Evolutionary conservation across 202 grass and related monocot species (phyloP).

Genomic region (Panicum virgatum): DNA sequence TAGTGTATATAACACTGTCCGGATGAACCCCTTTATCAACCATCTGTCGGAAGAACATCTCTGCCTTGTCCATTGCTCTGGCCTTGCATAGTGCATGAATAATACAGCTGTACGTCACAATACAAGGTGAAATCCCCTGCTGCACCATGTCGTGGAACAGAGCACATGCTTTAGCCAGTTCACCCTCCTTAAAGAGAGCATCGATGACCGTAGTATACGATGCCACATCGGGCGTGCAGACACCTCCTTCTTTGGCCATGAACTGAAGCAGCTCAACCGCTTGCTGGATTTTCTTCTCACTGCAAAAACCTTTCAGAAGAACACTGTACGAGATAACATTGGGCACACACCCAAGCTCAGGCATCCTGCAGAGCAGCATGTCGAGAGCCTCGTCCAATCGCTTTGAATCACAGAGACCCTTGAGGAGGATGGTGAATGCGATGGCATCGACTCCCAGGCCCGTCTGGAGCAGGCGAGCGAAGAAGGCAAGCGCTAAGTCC

Average conservation of each 20-base stretch:
- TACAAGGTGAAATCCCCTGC: background rate
- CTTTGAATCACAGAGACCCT: background rate
- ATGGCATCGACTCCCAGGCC: background rate
- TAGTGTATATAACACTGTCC: background rate
- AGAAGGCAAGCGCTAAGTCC: background rate
- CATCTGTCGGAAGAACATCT: background rate
- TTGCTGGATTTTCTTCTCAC: background rate
- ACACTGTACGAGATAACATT: background rate
- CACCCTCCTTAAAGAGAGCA: background rate
- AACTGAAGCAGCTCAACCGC: background rate
- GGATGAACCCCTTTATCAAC: background rate
- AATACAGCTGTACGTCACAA: background rate
- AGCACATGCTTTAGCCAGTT: background rate
- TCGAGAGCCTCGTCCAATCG: background rate
- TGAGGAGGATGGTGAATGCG: background rate
- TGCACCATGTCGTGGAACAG: background rate
- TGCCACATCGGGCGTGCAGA: background rate
- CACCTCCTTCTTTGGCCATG: background rate
- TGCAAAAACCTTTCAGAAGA: background rate
- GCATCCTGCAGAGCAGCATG: background rate
- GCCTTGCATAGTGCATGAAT: slow-evolving; percentile 7
- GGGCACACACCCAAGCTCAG: background rate
- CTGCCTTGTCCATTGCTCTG: slow-evolving; percentile 1
- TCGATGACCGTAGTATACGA: background rate
- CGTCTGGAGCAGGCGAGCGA: background rate